These are phyloP conservation scores for Yamadazyma trypodendri DNA, from an alignment of 1,139 yeast genomes.

Conservation along the genomic window DNA sequence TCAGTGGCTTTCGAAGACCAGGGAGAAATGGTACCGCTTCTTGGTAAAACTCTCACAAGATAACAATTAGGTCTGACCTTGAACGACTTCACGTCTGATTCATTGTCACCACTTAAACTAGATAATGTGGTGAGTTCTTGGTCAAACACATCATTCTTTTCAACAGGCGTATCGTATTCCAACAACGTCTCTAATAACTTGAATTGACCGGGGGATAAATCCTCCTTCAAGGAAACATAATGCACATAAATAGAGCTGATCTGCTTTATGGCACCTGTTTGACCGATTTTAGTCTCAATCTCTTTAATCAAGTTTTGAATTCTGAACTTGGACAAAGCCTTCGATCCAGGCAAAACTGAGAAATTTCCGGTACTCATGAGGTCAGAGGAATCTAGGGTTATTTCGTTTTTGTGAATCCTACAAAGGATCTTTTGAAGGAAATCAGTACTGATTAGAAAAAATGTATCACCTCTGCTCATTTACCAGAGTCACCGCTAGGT, in stretches of 20 bases:
- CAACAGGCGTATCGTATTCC: slow-evolving; percentile 72
- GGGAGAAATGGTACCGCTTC: slow-evolving; percentile 96
- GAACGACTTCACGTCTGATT: slow-evolving; percentile 13
- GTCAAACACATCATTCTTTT: slow-evolving; percentile 40
- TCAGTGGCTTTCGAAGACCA: slow-evolving; percentile 99
- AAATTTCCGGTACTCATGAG: slow-evolving; percentile 17
- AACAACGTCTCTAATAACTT: slow-evolving; percentile 62
- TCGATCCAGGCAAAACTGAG: slow-evolving; percentile 82
- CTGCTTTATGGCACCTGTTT: slow-evolving; percentile 58
- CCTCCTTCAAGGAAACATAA: slow-evolving; percentile 61
- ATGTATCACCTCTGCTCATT: slow-evolving; percentile 1
- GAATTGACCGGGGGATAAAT: slow-evolving; percentile 35
- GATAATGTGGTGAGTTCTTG: slow-evolving; percentile 40
- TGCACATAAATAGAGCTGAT: slow-evolving; percentile 79
- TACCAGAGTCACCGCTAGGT: slow-evolving; percentile 8
- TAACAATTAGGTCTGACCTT: slow-evolving; percentile 50
- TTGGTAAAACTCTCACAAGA: slow-evolving; percentile 77
- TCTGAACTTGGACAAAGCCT: slow-evolving; percentile 86
- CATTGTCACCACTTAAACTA: slow-evolving; percentile 30
- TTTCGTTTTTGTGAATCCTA: slow-evolving; percentile 1
- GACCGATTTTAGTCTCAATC: slow-evolving; percentile 66
- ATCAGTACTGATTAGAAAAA: slow-evolving; percentile 1
- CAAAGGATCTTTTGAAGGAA: not conserved
- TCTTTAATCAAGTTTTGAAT: slow-evolving; percentile 69
- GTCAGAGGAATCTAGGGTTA: not conserved